Base-by-base conservation (phyloP, 108 stramenopile genomes). In the Nannochloropsis salina region DNA sequence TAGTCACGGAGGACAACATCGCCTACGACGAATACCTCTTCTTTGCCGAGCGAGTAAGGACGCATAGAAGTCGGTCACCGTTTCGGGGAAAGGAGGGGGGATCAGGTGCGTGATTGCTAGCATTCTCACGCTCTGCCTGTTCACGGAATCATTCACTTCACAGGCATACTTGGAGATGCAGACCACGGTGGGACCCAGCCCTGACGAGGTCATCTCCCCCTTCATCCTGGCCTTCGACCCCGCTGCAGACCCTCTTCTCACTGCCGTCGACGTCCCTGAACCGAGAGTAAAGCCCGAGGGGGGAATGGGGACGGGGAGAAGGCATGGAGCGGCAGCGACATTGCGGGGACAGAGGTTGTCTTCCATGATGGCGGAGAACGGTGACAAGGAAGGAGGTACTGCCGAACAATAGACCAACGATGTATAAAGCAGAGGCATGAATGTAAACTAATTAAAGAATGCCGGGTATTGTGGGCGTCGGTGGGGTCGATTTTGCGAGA, bases 291-390 rank as follows among this genome's bases (percentile, higher is more conserved):
- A 74, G n/a, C 61, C 15, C 20, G 61, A 74, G 61, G 8, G 61
- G 61, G n/a, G 61, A 74, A 3, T n/a, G 8, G n/a, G 61, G 61
- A 15, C 61, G 61, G 31, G 31, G 1, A 31, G 31, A 31, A 31
- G 31, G 31, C 31, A 31, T 31, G 31, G 31, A 31, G 31, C 61
- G 61, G n/a, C 61, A 74, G 3, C 61, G n/a, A 74, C 15, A 74
- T n/a, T 74, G 61, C 61, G 61, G 4, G 61, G 61, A 74, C 61
- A 74, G 61, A n/a, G 61, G n/a, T 74, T n/a, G 61, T 74, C 31
- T 31, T 31, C 61, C 20, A 74, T 74, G 61, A 74, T 74, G 61
- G 61, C 15, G 20, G 8, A 74, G n/a, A 6, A 74, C 20, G 61
- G n/a, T 15, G n/a, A 74, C 61, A 2, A n/a, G 61, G 61, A 74